Conservation (phyloP, 176 grass and related monocot species). For the Juncus inflexus region DNA sequence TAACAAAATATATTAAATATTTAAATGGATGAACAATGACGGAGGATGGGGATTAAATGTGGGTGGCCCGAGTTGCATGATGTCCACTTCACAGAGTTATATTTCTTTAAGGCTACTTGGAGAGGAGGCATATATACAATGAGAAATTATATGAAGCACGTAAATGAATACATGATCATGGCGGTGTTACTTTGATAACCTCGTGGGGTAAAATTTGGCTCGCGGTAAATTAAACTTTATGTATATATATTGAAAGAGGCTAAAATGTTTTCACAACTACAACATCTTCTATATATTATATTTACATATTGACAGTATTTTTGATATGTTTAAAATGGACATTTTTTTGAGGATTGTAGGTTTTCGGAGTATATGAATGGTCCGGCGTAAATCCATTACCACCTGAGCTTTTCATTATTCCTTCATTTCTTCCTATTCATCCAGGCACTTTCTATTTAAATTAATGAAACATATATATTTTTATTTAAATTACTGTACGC, state of each 20-base stretch:
- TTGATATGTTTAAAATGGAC: not conserved
- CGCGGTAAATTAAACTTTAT: slow-evolving; percentile 36
- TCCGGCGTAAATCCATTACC: slow-evolving; percentile 2
- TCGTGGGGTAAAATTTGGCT: slow-evolving; percentile 56
- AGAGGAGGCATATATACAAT: slow-evolving; percentile 30
- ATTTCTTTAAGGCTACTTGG: slow-evolving; percentile 55
- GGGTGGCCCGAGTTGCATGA: slow-evolving; percentile 14
- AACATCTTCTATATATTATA: not conserved
- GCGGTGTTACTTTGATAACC: slow-evolving; percentile 43
- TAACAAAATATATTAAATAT: not conserved
- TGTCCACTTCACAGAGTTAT: slow-evolving; percentile 48
- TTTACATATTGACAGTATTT: not conserved
- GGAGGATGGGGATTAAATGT: slow-evolving; percentile 63
- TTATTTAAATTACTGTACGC: no score
- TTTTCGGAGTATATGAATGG: slow-evolving; percentile 75
- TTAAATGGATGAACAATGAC: slow-evolving; percentile 46
- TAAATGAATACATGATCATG: slow-evolving; percentile 21
- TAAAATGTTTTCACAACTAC: not conserved
- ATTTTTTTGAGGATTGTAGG: slow-evolving; percentile 18
- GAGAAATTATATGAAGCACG: slow-evolving; percentile 36
- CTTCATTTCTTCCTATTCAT: slow-evolving; percentile 35
- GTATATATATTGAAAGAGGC: not conserved
- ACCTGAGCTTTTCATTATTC: no score
- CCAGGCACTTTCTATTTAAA: slow-evolving; percentile 36
- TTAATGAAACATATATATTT: not conserved